Evolutionary conservation across 257 asterid genomes (phyloP).

Genomic region (Rubia yunnanensis): DNA sequence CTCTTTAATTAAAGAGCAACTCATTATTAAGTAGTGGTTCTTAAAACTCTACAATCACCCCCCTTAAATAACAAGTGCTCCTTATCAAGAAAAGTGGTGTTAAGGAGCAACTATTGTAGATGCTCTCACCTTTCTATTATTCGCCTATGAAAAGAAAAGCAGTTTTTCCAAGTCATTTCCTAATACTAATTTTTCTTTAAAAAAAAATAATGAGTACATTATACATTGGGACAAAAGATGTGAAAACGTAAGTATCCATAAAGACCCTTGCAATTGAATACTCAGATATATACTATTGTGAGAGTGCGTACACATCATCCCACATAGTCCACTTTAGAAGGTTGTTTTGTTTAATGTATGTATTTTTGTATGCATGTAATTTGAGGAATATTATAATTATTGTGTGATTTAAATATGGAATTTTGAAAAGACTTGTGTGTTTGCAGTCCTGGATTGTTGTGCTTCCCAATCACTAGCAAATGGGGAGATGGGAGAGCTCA

Average conservation of each 20-base stretch:
- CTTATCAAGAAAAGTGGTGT: no score
- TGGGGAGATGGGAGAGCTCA: constrained; percentile 13
- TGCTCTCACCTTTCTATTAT: no score
- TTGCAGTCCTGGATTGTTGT: constrained; percentile 30
- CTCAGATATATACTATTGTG: neutral
- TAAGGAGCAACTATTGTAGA: no score
- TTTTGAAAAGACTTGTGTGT: constrained; percentile 36
- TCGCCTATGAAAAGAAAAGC: no score
- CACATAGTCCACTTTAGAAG: neutral
- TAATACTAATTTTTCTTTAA: no score
- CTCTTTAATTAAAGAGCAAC: no score
- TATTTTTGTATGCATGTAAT: constrained; percentile 9
- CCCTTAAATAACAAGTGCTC: no score
- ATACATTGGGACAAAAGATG: neutral
- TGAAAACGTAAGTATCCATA: neutral
- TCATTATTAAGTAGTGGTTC: no score
- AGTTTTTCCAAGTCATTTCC: no score
- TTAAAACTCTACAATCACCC: no score
- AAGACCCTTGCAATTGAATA: neutral
- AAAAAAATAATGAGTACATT: no score
- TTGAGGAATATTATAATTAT: constrained; percentile 1
- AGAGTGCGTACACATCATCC: constrained; percentile 4
- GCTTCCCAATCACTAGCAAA: constrained; percentile 19
- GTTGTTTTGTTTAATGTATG: neutral
- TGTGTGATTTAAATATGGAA: constrained; percentile 32